Evolutionary conservation across 345 rosid species (phyloP), one percentile per base, ranked within the genome.

Genomic region (Syzygium aromaticum): DNA sequence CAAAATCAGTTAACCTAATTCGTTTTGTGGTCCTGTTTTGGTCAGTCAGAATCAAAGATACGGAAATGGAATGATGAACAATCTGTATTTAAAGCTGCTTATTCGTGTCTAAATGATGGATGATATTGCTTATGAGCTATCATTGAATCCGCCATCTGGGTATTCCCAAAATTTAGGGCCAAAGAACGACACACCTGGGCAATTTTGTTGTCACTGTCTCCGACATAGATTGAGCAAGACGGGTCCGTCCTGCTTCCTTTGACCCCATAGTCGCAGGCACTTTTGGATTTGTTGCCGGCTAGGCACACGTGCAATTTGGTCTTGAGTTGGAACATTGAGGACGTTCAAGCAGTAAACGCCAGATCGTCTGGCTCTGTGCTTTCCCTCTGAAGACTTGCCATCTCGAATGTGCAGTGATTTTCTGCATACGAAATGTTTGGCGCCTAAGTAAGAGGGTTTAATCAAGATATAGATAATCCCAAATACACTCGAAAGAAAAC

Each of bases 371-470:
- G 54, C 14, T 92, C 88, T 10, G 91, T 91, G 89, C 93, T 93
- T 4, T 87, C 90, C 95, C 96, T 52, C 93, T 87, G 84, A 89
- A 93, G 5, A 83, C 94, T 84, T 85, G 90, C 94, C 95, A 94
- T 85, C 93, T 93, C 10, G 89, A 90, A 78, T 94, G 95, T 43
- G 80, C 51, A 11, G 88, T 63, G 43, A 86, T 13, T 51, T 85
- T 14, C 92, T 88, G 89, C 67, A 84, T 19, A 33, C 21, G 43
- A 64, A 30, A 64, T 30, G 10, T 33, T 64, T 17, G 2, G 40
- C 11, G 22, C 77, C 22, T 17, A 7, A 64, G 43, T 33, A 15
- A 30, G 77, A 64, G 77, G 43, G 77, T 16, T 63, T 64, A 17
- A 64, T 64, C 77, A 63, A 63, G 21, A 28, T 28, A 28, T 63